Base-by-base conservation (phyloP, 2,329 filamentous ascomycete genomes). In the Sporothrix globosa region DNA sequence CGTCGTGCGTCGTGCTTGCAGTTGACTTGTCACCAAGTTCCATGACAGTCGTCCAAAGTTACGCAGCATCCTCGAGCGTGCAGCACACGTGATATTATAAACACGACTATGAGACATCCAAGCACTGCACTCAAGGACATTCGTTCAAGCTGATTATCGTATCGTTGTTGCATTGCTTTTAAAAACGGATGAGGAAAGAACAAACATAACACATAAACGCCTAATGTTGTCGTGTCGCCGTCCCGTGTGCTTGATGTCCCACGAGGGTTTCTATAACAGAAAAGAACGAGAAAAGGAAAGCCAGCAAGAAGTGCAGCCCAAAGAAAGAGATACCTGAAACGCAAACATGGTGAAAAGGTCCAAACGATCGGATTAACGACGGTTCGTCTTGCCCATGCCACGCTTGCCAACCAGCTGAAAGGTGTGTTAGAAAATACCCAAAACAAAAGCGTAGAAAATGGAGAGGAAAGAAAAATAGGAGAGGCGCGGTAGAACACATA, bases 341-440 rank as follows among this genome's bases (percentile, higher is more conserved):
- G 19, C 68, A 53, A 52, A 53, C 9, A 27, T 21, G 14, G 44
- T 48, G 34, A 48, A 13, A 21, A 27, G 10, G 50, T 21, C 50
- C 50, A 21, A 53, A 27, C 34, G 50, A 27, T 11, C n/a, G 50
- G 11, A 4, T 84, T 85, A 92, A 80, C 90, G 88, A 75, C 90
- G 88, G 77, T 87, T 83, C 71, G 92, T 95, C 86, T 96, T 97
- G 82, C 96, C 95, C 79, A 97, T 94, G 74, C 92, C 91, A 80
- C 96, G 91, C 87, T 98, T 99, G 77, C 96, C 96, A 72, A 91
- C 86, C 79, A 97, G 91, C 50, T 53, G n/a, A 2, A 11, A 14
- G 14, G 44, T 48, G 10, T 27, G 21, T 53, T 21, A 53, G 50
- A 14, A 27, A 2, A 24, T 3, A 14, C 21, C 21, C 7, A 53